Base-by-base conservation (phyloP, 345 rosid species). In the Hypericum androsaemum region DNA sequence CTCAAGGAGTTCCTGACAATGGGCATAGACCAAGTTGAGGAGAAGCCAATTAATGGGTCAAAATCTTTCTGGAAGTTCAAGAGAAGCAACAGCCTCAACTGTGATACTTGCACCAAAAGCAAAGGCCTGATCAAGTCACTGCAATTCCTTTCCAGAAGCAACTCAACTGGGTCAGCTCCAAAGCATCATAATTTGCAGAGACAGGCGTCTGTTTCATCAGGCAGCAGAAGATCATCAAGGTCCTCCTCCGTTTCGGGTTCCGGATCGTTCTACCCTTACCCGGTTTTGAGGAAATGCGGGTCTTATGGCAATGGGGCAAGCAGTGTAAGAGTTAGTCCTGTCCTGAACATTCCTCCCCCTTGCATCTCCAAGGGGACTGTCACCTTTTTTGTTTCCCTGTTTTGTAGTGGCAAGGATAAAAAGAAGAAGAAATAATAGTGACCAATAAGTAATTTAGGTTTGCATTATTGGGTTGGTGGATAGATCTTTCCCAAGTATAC, bases 111-210 rank as follows among this genome's bases (percentile, higher is more conserved):
- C 35, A 53, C 59, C 28, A 52, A 77, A 71, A 64, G 80, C 61
- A 79, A 32, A 46, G 65, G 84, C 16, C 64, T 86, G 22, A 80
- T 89, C 54, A 74, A 81, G 10, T 78, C 94, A 2, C 54, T 86
- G 9, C 80, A 77, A 41, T 83, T 89, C 61, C 84, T 86, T 28
- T 69, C 95, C 12, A 64, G 97, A 42, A 89, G 95, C 66, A 74
- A 86, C 61, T 89, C 97, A 36, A 89, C 97, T n/a, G 92, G 95
- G 45, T 85, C 92, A 6, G 74, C 77, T 41, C 84, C 71, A 39
- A 82, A 74, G 52, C 67, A 69, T 42, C 84, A 66, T 43, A 59
- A 56, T 58, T 64, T 79, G 62, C 79, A 65, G 45, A 81, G 79
- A 66, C 81, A 73, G 35, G 67, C 66, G 8, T 78, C 95, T 0